phyloP scores from a whole-genome alignment of 2,329 filamentous ascomycete species.

The Cercospora nicotianae region DNA sequence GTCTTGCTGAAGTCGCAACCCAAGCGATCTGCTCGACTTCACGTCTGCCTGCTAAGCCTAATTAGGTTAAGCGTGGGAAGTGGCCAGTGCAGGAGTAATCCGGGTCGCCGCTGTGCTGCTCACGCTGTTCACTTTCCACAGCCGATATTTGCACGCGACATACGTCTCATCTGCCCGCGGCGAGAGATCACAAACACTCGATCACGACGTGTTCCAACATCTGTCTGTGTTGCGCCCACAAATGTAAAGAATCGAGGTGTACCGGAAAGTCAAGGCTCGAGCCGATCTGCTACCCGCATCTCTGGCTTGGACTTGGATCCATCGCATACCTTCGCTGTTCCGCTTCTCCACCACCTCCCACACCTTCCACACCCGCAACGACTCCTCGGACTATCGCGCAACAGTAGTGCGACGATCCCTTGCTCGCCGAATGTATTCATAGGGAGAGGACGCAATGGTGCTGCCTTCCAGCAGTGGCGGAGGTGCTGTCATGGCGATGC shows the following conservation, averaged over 20 bases:
- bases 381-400: neutral
- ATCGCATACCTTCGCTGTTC: constrained; percentile 7
- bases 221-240: neutral
- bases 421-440: constrained; percentile 11
- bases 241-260: neutral
- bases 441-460: constrained; percentile 30
- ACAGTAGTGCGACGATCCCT: neutral
- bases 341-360: neutral
- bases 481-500: constrained; percentile 16
- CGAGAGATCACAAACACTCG: neutral
- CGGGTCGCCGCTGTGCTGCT: neutral
- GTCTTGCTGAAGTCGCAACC: neutral
- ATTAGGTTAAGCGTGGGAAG: neutral
- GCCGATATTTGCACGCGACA: neutral
- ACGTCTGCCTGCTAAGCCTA: neutral
- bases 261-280: neutral
- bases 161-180: neutral
- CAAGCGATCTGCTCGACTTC: neutral
- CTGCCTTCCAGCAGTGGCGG: constrained; percentile 32
- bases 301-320: constrained; percentile 6
- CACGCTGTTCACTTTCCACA: neutral
- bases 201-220: neutral
- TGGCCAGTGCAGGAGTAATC: neutral
- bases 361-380: neutral
- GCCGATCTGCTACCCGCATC: constrained; percentile 3